phyloP scores from a whole-genome alignment of 78 protist genomes.

The Dictyostelium capitatum region DNA sequence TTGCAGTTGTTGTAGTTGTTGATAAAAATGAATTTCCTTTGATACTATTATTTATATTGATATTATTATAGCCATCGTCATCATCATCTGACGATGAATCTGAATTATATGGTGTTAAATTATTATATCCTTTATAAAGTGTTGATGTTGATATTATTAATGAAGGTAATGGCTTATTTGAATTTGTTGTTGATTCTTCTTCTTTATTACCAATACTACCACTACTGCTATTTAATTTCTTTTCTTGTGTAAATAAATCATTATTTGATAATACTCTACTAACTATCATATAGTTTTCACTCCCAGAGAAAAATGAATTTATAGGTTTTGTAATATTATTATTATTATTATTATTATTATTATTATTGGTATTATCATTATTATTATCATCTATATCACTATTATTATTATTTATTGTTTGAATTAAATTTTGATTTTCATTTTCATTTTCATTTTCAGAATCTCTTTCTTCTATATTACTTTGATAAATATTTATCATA shows the following conservation, averaged over 20 bases:
- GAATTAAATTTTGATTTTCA: neutral
- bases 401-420: neutral
- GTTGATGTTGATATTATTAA: neutral
- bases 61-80: neutral
- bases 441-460: neutral
- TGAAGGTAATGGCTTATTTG: no score
- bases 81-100: neutral
- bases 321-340: neutral
- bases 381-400: no score
- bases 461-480: neutral
- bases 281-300: conserved; percentile 16
- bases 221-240: neutral
- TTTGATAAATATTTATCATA: conserved; percentile 3
- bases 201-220: neutral
- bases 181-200: no score
- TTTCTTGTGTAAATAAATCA: neutral
- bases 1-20: neutral
- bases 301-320: neutral
- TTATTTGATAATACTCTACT: conserved; percentile 10
- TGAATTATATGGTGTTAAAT: neutral
- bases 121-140: neutral
- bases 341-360: neutral
- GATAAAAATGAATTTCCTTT: no score
- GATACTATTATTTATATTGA: no score
- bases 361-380: neutral